Evolutionary conservation across 2,329 filamentous ascomycete species (phyloP).

Genomic region (Aspergillus caelatus): DNA sequence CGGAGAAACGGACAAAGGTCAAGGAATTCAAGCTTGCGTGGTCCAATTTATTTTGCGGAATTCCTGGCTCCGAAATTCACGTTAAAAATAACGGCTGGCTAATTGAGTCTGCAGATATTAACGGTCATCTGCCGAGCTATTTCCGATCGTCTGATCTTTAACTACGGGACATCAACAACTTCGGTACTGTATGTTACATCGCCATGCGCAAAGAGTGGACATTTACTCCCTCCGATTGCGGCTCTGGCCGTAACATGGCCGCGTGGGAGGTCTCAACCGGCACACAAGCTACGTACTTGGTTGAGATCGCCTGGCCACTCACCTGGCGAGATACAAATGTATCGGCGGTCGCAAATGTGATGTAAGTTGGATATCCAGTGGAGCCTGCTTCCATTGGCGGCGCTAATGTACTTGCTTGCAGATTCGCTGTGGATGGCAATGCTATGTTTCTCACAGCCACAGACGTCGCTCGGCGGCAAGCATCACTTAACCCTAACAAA

Average conservation of each 20-base stretch:
- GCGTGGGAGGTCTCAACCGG: slow-evolving; percentile 15
- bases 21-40: background rate
- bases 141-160: background rate
- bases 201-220: slow-evolving; percentile 11
- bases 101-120: background rate
- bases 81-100: background rate
- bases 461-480: slow-evolving; percentile 26
- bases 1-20: background rate
- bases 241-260: slow-evolving; percentile 15
- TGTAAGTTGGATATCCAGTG: slow-evolving; percentile 17
- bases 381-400: background rate
- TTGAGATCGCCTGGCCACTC: slow-evolving; percentile 31
- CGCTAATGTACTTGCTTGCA: slow-evolving; percentile 2
- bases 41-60: background rate
- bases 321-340: slow-evolving; percentile 18
- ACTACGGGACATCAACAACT: background rate
- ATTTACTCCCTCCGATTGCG: slow-evolving; percentile 6
- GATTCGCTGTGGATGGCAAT: slow-evolving; percentile 34
- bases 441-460: slow-evolving; percentile 31
- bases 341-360: slow-evolving; percentile 13
- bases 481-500: slow-evolving; percentile 15
- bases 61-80: background rate
- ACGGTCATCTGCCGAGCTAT: background rate
- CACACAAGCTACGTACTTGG: slow-evolving; percentile 19
- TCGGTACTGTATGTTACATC: background rate